phyloP scores from a whole-genome alignment of 352 stramenopile species.

The Pythium rishiriense region DNA sequence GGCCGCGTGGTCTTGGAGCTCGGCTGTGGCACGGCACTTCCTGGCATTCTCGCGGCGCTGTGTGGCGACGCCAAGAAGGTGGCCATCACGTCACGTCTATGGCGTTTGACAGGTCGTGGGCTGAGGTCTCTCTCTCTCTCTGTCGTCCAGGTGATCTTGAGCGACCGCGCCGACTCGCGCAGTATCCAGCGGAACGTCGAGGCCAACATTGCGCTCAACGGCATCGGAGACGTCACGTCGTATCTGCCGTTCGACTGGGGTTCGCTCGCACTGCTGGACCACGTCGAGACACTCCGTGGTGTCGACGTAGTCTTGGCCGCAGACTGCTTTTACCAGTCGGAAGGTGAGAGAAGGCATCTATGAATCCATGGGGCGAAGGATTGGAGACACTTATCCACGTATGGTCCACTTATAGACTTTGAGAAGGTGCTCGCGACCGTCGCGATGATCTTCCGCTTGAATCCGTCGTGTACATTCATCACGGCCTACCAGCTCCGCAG shows the following conservation, averaged over 20 bases:
- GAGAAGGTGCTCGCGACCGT: conserved; percentile 69
- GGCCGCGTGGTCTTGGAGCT: conserved; percentile 60
- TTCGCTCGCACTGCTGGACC: conserved; percentile 31
- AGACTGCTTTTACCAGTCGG: conserved; percentile 71
- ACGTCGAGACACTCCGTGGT: conserved; percentile 29
- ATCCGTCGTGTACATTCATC: conserved; percentile 42
- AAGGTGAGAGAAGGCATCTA: too few species aligned
- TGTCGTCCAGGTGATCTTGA: conserved; percentile 55
- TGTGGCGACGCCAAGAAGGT: conserved; percentile 37
- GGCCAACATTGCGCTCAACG: conserved; percentile 55
- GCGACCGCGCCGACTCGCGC: conserved; percentile 48
- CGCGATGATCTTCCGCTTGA: conserved; percentile 61
- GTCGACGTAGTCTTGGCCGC: conserved; percentile 59
- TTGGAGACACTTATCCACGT: neutral
- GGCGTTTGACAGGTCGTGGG: too few species aligned
- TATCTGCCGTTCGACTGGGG: conserved; percentile 61
- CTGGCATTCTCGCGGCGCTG: conserved; percentile 53
- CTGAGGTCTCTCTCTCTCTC: too few species aligned
- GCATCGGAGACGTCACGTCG: conserved; percentile 29
- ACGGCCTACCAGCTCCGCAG: conserved; percentile 71
- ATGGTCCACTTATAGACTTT: conserved; percentile 51
- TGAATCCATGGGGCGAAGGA: too few species aligned
- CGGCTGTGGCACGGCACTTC: conserved; percentile 66
- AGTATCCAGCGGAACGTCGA: conserved; percentile 51
- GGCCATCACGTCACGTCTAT: neutral